phyloP scores from a whole-genome alignment of 1,284 basidiomycete species.

The Heliocybe sulcata region DNA sequence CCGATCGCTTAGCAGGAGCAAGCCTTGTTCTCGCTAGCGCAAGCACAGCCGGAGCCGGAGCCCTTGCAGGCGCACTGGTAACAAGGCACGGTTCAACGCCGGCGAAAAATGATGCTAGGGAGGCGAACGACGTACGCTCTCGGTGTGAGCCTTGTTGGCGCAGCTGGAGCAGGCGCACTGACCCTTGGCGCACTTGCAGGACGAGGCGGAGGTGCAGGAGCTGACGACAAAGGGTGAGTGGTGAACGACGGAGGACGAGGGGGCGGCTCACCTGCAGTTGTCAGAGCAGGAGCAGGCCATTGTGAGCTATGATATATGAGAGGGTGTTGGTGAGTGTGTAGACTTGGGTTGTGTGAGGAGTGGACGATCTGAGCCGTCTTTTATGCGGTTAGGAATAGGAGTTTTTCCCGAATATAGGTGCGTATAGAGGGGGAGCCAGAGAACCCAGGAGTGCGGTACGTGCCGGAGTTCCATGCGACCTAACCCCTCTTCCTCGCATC shows the following conservation, averaged over 20 bases:
- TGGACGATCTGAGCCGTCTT: not conserved
- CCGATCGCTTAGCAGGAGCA: slow-evolving; percentile 11
- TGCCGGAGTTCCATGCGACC: not conserved
- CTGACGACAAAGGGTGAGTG: not conserved
- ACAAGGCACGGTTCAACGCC: not conserved
- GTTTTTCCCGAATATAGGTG: not conserved
- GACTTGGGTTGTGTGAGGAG: not conserved
- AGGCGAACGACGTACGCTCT: not conserved
- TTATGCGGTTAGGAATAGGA: not conserved
- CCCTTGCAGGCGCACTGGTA: slow-evolving; percentile 14
- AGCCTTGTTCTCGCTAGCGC: slow-evolving; percentile 12
- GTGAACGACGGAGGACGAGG: not conserved
- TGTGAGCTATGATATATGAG: not conserved
- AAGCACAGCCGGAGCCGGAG: slow-evolving; percentile 11
- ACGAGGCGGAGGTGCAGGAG: not conserved
- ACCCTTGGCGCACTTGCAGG: not conserved
- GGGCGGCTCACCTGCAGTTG: slow-evolving; percentile 16
- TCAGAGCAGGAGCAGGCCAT: slow-evolving; percentile 18
- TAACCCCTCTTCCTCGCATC: not conserved
- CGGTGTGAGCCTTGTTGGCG: slow-evolving; percentile 1
- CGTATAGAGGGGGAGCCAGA: not conserved
- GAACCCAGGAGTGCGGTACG: not conserved
- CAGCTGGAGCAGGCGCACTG: not conserved
- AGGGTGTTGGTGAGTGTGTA: not conserved
- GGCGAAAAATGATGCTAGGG: not conserved